These are phyloP conservation scores for Thermoascus crustaceus DNA, from an alignment of 2,329 filamentous ascomycete species.

Conservation along the genomic window DNA sequence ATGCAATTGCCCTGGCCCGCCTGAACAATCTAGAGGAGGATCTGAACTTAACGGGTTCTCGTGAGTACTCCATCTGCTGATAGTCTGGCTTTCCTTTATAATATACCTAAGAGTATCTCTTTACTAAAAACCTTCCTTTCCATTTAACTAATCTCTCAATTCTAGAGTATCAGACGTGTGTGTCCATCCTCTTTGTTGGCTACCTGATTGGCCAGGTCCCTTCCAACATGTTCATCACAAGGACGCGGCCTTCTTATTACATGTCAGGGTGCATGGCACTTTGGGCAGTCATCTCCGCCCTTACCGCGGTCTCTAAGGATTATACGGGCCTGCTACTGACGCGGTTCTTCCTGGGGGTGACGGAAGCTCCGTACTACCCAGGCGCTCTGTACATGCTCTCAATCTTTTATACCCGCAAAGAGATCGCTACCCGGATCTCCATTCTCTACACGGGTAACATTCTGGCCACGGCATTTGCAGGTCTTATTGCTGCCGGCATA, in stretches of 20 bases:
- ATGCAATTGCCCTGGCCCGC: too few species aligned
- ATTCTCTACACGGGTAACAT: slow-evolving; percentile 40
- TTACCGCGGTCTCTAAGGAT: slow-evolving; percentile 4
- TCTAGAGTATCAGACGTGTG: neutral
- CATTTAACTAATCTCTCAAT: too few species aligned
- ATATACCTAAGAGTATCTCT: too few species aligned
- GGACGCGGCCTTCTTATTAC: slow-evolving; percentile 5
- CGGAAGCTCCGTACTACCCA: slow-evolving; percentile 60
- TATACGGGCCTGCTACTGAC: slow-evolving; percentile 7
- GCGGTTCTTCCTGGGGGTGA: slow-evolving; percentile 47
- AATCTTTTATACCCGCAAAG: slow-evolving; percentile 54
- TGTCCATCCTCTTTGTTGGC: slow-evolving; percentile 6
- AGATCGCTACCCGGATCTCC: slow-evolving; percentile 14
- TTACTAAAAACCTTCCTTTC: too few species aligned
- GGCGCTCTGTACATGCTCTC: slow-evolving; percentile 59
- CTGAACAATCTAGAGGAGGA: too few species aligned
- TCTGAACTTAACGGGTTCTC: too few species aligned
- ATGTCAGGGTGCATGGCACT: slow-evolving; percentile 5
- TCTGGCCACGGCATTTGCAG: slow-evolving; percentile 36
- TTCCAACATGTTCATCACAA: slow-evolving; percentile 7
- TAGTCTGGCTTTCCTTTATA: too few species aligned
- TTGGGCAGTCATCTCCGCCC: slow-evolving; percentile 8
- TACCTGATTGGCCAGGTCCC: slow-evolving; percentile 8
- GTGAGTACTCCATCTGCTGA: too few species aligned
- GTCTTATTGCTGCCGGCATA: slow-evolving; percentile 31